A percentile compares a stretch with the other conserved stretches of the same genome.
Evolutionary conservation across 768 basidiomycete genomes (phyloP).

Genomic region (Trametes elegans): DNA sequence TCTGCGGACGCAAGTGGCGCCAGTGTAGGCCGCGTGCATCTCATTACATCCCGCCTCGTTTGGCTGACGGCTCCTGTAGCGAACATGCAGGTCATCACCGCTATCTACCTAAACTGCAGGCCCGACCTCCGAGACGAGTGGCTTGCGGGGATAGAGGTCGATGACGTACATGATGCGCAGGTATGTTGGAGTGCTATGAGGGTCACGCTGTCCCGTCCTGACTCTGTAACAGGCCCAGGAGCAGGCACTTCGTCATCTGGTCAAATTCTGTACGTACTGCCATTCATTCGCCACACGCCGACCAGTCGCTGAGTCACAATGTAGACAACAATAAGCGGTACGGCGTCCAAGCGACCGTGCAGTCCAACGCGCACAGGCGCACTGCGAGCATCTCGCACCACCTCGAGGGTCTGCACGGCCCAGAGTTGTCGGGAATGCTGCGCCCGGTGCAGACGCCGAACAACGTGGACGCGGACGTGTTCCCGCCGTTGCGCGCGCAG

Average conservation of each 20-base stretch:
- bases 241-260: slow-evolving; percentile 87
- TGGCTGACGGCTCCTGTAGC: slow-evolving; percentile 44
- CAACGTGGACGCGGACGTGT: slow-evolving; percentile 83
- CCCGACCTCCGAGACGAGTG: slow-evolving; percentile 98
- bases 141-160: slow-evolving; percentile 90
- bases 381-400: slow-evolving; percentile 83
- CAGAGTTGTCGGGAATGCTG: slow-evolving; percentile 72
- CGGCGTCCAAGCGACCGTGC: slow-evolving; percentile 52
- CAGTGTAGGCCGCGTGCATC: slow-evolving; percentile 60
- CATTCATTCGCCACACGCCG: neutral
- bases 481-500: slow-evolving; percentile 89
- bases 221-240: slow-evolving; percentile 74
- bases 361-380: slow-evolving; percentile 66
- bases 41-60: neutral
- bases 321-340: slow-evolving; percentile 91
- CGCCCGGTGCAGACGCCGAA: slow-evolving; percentile 76
- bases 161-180: slow-evolving; percentile 89
- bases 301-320: slow-evolving; percentile 5
- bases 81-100: slow-evolving; percentile 99
- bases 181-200: slow-evolving; percentile 37
- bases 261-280: slow-evolving; percentile 80
- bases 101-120: slow-evolving; percentile 95
- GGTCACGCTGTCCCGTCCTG: slow-evolving; percentile 2
- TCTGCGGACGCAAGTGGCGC: slow-evolving; percentile 96
- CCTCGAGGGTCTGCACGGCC: slow-evolving; percentile 69